phyloP scores from a whole-genome alignment of 495 filamentous ascomycete species.

The Talaromyces liani region DNA sequence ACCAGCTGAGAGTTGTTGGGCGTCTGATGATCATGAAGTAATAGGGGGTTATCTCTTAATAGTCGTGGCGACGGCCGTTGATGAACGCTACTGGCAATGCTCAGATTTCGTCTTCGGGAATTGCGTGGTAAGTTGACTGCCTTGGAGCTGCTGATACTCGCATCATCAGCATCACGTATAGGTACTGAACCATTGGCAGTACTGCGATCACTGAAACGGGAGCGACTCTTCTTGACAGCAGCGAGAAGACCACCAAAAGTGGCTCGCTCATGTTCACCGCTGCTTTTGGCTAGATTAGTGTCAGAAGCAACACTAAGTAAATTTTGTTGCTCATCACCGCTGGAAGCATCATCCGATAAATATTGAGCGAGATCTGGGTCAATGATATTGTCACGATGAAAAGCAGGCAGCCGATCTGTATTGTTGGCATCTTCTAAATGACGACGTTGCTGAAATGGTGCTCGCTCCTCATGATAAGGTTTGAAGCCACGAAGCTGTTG shows the following conservation, averaged over 20 bases:
- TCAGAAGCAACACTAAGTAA: constrained; percentile 68
- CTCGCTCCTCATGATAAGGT: constrained; percentile 63
- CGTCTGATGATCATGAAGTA: constrained; percentile 21
- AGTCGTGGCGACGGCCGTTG: constrained; percentile 60
- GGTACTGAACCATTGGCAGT: constrained; percentile 52
- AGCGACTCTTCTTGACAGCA: constrained; percentile 65
- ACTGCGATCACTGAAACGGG: constrained; percentile 64
- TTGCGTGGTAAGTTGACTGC: constrained; percentile 43
- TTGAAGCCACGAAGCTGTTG: constrained; percentile 63
- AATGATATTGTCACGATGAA: constrained; percentile 97
- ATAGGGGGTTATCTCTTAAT: constrained; percentile 34
- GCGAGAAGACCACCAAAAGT: constrained; percentile 48
- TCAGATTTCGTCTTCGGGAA: constrained; percentile 66
- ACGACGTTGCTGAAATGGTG: constrained; percentile 71
- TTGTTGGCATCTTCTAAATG: constrained; percentile 53
- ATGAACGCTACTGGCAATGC: constrained; percentile 63
- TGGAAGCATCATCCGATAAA: constrained; percentile 90
- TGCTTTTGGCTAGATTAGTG: constrained; percentile 37
- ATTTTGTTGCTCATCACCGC: constrained; percentile 84
- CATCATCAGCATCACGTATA: constrained; percentile 54
- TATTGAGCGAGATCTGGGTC: constrained; percentile 93
- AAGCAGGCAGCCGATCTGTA: constrained; percentile 71
- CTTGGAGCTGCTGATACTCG: constrained; percentile 51
- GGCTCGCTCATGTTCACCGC: constrained; percentile 46
- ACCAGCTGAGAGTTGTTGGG: constrained; percentile 14